A percentile compares a stretch with the other conserved stretches of the same genome.
Conservation (phyloP, 129 eudicot genomes). For the Flaveria bidentis region DNA sequence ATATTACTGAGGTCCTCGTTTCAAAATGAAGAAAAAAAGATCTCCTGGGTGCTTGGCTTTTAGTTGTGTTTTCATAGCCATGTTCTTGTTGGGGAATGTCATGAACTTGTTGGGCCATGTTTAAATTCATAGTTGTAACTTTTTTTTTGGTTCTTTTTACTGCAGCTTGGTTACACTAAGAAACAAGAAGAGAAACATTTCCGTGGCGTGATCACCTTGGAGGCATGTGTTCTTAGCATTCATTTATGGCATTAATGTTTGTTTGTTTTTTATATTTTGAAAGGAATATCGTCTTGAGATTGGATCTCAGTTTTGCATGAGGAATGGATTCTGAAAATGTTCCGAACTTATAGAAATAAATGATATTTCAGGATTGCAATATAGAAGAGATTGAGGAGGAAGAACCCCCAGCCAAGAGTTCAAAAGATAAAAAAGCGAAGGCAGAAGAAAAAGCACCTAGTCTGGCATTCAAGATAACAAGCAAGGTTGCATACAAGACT, state of each 20-base stretch:
- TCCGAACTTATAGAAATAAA: neutral
- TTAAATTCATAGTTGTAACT: neutral
- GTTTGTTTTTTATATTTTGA: neutral
- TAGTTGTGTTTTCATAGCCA: neutral
- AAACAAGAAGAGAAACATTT: constrained; percentile 91
- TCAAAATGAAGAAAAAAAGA: too few relatives aligned
- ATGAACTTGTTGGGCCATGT: constrained; percentile 4
- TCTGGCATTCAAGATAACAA: constrained; percentile 79
- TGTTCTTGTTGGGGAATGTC: neutral
- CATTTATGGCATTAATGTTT: neutral
- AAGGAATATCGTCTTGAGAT: neutral
- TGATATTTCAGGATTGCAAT: constrained; percentile 67
- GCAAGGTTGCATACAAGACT: constrained; percentile 92
- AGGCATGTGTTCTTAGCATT: constrained; percentile 49
- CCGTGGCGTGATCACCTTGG: constrained; percentile 91
- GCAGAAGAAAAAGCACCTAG: constrained; percentile 68
- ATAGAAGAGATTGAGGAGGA: constrained; percentile 91
- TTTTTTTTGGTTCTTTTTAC: neutral
- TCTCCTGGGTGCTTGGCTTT: neutral
- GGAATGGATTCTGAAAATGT: neutral
- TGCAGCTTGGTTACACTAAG: constrained; percentile 98
- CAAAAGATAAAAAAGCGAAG: constrained; percentile 92
- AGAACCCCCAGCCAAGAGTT: constrained; percentile 84
- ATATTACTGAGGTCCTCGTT: too few relatives aligned
- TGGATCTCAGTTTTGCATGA: constrained; percentile 5